Percentiles rank a stretch among this genome's conserved stretches.
Evolutionary conservation across 1,139 yeast genomes (phyloP).

Genomic region (Nadsonia commutata): DNA sequence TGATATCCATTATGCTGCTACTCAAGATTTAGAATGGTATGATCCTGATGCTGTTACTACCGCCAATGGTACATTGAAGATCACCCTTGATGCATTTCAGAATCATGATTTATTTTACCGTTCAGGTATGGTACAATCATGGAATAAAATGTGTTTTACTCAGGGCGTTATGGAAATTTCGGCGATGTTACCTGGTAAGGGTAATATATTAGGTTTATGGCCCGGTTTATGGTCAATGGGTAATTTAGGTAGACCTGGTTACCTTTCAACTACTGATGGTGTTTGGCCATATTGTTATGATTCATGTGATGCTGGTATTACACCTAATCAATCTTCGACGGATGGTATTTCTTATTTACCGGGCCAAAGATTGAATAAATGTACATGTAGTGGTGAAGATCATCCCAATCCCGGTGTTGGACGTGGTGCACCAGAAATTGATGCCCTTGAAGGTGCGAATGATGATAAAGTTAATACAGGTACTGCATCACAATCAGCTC

Average conservation of each 20-base stretch:
- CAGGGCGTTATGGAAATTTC: slow-evolving; percentile 61
- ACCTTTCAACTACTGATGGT: slow-evolving; percentile 63
- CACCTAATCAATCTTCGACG: slow-evolving; percentile 72
- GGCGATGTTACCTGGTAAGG: slow-evolving; percentile 57
- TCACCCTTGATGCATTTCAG: slow-evolving; percentile 60
- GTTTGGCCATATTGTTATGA: slow-evolving; percentile 85
- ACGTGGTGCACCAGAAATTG: slow-evolving; percentile 85
- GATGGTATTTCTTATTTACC: slow-evolving; percentile 72
- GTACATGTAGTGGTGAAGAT: slow-evolving; percentile 62
- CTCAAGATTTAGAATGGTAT: slow-evolving; percentile 78
- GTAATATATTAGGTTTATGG: slow-evolving; percentile 64
- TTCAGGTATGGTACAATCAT: slow-evolving; percentile 72
- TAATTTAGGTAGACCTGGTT: slow-evolving; percentile 75
- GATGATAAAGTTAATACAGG: slow-evolving; percentile 30
- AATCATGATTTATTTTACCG: slow-evolving; percentile 63
- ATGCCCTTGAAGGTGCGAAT: slow-evolving; percentile 63
- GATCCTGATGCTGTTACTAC: slow-evolving; percentile 71
- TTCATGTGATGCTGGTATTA: slow-evolving; percentile 73
- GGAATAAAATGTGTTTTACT: slow-evolving; percentile 74
- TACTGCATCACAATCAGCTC: slow-evolving; percentile 68
- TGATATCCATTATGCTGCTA: slow-evolving; percentile 66
- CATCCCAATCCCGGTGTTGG: slow-evolving; percentile 73
- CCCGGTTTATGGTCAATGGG: slow-evolving; percentile 89
- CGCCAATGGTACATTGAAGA: slow-evolving; percentile 43
- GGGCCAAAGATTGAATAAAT: slow-evolving; percentile 55